Conservation (phyloP, 2,329 filamentous ascomycete genomes). For the Verticillium alfalfae region DNA sequence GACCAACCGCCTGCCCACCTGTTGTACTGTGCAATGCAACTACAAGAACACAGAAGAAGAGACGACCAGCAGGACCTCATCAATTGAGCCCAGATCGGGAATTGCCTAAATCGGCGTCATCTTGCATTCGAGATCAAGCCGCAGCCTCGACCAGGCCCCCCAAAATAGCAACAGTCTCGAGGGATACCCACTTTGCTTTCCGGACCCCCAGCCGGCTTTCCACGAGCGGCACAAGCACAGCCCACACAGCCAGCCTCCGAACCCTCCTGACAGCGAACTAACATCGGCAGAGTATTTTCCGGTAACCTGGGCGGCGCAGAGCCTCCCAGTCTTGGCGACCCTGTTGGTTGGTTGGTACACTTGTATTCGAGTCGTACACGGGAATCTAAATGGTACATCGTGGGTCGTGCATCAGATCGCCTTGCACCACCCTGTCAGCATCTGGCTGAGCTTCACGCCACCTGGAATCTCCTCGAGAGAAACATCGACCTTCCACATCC, state of each 20-base stretch:
- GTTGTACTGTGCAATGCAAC: no score
- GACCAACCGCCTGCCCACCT: not conserved
- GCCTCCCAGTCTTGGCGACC: no score
- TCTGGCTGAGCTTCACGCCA: slow-evolving; percentile 50
- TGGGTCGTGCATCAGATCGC: slow-evolving; percentile 47
- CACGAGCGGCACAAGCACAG: not conserved
- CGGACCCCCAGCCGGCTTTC: not conserved
- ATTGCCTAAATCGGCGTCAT: not conserved
- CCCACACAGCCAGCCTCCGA: not conserved
- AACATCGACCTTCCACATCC: slow-evolving; percentile 73
- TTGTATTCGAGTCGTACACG: not conserved
- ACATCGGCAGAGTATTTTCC: not conserved
- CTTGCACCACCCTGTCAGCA: slow-evolving; percentile 69
- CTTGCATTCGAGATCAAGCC: not conserved
- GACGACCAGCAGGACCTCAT: not conserved
- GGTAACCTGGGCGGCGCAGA: not conserved
- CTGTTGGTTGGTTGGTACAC: no score
- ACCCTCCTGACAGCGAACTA: not conserved
- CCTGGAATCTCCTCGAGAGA: slow-evolving; percentile 71
- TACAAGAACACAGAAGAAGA: not conserved
- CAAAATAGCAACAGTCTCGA: not conserved
- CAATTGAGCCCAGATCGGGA: not conserved
- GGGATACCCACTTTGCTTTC: not conserved
- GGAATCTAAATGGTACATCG: no score
- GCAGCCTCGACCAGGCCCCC: not conserved